Evolutionary conservation across 1,284 basidiomycete species (phyloP), one percentile per base, ranked within the genome.

Genomic region (Irpex sp.): DNA sequence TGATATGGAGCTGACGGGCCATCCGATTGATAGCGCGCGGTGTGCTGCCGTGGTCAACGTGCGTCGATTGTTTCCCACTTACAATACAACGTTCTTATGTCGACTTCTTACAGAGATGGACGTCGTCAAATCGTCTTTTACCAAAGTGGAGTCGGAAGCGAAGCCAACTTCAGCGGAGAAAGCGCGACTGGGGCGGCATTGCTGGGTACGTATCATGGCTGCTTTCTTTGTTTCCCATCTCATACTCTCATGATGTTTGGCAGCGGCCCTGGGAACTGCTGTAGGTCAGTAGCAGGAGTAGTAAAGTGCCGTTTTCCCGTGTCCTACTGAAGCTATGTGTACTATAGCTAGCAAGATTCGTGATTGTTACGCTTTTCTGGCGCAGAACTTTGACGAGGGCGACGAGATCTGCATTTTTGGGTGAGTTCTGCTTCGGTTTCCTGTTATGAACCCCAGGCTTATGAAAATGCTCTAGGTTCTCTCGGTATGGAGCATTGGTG

Each of bases 391-490:
- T 51, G 59, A 66, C 21, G 62, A 60, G 3, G 68, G 67, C 5
- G 69, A 71, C 51, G 63, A 67, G 35, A 68, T 71, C 18, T 69
- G 63, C 48, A 53, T 69, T 47, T 70, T 70, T 61, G 69, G 69
- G 67, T 69, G 21, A 6, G 53, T 59, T 23, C n/a, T 21, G n/a
- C n/a, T n/a, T n/a, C n/a, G n/a, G n/a, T n/a, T n/a, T n/a, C n/a
- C n/a, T n/a, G n/a, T n/a, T n/a, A n/a, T n/a, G n/a, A n/a, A n/a
- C n/a, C n/a, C 28, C 7, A 33, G 28, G 6, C 7, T 33, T 33
- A 33, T 7, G 28, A 33, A 7, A 16, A 19, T 4, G 16, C 47
- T 35, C 16, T 56, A 61, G 64, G 45, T 65, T 63, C 28, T 65
- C 64, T 10, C 60, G 64, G 64, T 65, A 55, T 19, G 36, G 10